phyloP scores from a whole-genome alignment of 2,329 filamentous ascomycete species.

The Cercospora sesami region DNA sequence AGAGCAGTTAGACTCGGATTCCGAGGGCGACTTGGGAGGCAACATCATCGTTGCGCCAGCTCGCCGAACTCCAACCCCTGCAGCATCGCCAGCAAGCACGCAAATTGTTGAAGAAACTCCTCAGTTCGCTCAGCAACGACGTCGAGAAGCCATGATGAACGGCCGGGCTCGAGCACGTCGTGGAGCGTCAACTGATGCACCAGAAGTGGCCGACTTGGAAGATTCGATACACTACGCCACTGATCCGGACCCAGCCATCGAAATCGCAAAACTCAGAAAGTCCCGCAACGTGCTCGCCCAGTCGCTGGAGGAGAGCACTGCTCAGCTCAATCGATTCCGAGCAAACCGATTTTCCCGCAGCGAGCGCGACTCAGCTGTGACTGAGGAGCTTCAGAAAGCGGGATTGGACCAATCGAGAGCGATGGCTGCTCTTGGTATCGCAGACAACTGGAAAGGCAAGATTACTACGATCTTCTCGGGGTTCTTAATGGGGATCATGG shows the following conservation, averaged over 20 bases:
- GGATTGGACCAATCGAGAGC: not conserved
- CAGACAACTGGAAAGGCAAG: not conserved
- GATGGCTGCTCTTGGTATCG: not conserved
- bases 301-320: conserved; percentile 12
- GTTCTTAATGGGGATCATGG: not conserved
- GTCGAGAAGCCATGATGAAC: too few species aligned
- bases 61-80: not conserved
- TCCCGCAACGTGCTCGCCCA: conserved; percentile 5
- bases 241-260: not conserved
- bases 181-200: too few species aligned
- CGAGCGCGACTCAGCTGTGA: not conserved
- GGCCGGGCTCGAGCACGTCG: not conserved
- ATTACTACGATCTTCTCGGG: not conserved
- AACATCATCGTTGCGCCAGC: not conserved
- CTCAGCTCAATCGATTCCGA: conserved; percentile 9
- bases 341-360: not conserved
- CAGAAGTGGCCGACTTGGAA: not conserved
- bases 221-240: not conserved
- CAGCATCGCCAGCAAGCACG: conserved; percentile 12
- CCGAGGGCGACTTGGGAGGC: not conserved
- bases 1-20: not conserved
- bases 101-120: conserved; percentile 15
- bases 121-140: not conserved
- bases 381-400: not conserved
- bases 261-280: conserved; percentile 3